Percentiles rank a stretch among this genome's conserved stretches.
These are phyloP conservation scores for Leccinum pallidistipes DNA, from an alignment of 1,284 basidiomycete genomes.

Conservation along the genomic window DNA sequence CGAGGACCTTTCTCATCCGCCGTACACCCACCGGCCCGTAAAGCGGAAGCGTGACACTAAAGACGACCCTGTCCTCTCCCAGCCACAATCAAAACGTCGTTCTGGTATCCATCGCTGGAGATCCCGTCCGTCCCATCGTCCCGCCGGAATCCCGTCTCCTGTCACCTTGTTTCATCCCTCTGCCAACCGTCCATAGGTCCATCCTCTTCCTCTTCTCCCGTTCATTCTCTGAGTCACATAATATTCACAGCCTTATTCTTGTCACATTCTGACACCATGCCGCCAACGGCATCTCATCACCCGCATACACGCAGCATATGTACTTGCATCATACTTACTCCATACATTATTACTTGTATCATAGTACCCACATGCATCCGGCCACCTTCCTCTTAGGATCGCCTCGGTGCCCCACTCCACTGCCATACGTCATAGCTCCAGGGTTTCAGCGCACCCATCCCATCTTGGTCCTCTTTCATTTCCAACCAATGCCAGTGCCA, in stretches of 20 bases:
- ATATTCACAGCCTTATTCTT: conserved; percentile 14
- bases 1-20: conserved; percentile 67
- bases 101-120: conserved; percentile 17
- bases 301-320: conserved; percentile 25
- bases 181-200: conserved; percentile 11
- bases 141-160: conserved; percentile 7
- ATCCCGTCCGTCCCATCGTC: conserved; percentile 17
- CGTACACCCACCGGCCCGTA: conserved; percentile 51
- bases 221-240: conserved; percentile 21
- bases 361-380: conserved; percentile 24
- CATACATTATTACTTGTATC: conserved; percentile 27
- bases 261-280: conserved; percentile 6
- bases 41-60: conserved; percentile 54
- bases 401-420: conserved; percentile 5
- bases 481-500: conserved; percentile 14
- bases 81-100: conserved; percentile 28
- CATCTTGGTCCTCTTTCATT: conserved; percentile 14
- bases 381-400: conserved; percentile 4
- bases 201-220: not conserved
- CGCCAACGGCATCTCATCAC: conserved; percentile 11
- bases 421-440: conserved; percentile 30
- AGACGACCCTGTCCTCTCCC: conserved; percentile 21
- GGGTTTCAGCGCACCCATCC: conserved; percentile 1
- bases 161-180: conserved; percentile 13
- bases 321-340: conserved; percentile 29